Conservation (phyloP, 352 stramenopile species). For the Phytopythium delawarense region DNA sequence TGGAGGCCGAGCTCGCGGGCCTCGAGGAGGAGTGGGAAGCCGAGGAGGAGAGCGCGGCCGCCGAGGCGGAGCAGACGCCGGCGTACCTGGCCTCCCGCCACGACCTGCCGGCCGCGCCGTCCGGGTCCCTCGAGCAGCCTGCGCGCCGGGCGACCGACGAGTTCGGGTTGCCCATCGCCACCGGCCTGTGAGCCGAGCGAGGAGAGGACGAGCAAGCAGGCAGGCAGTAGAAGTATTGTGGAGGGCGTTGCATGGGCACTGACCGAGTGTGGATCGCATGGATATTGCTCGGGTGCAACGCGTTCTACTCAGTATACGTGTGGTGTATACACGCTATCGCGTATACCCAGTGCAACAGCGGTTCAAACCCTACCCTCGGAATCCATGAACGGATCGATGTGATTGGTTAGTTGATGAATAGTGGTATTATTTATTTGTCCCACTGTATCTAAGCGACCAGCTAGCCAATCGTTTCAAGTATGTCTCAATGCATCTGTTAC, state of each 20-base stretch:
- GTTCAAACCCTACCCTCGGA: background rate
- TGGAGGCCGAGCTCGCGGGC: conserved; percentile 93
- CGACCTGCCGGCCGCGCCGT: conserved; percentile 55
- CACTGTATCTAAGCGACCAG: background rate
- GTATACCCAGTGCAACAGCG: background rate
- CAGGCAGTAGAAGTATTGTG: no score
- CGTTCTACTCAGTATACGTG: background rate
- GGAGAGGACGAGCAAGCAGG: background rate
- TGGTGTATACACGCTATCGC: background rate
- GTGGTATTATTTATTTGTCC: no score
- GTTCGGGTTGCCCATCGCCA: conserved; percentile 63
- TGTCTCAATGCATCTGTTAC: background rate
- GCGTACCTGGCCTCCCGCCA: conserved; percentile 65
- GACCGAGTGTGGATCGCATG: no score
- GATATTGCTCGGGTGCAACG: no score
- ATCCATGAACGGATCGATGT: background rate
- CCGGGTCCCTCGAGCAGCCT: conserved; percentile 29
- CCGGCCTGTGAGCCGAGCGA: background rate
- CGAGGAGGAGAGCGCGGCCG: conserved; percentile 49
- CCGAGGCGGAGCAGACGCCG: conserved; percentile 41
- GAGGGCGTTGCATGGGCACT: no score
- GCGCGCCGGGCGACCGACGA: conserved; percentile 48
- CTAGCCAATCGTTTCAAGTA: conserved; percentile 3
- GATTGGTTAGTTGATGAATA: no score
- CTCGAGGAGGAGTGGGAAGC: conserved; percentile 92